Percentiles rank a stretch among this genome's conserved stretches.
Conservation (phyloP, 352 stramenopile species). For the Phytophthora brassicae region DNA sequence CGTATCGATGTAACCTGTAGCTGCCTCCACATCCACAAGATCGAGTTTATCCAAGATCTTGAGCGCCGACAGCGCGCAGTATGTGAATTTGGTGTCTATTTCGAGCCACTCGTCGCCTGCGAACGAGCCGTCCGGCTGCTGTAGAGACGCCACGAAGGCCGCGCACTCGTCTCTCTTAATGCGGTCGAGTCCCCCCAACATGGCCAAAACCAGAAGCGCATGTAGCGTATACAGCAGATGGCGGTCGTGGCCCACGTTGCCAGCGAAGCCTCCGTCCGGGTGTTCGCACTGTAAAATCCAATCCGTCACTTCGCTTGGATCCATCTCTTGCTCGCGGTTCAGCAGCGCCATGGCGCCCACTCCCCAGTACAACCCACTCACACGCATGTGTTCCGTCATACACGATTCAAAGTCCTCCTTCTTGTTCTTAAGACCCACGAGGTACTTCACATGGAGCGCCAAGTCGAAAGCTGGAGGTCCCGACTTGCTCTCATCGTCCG, state of each 20-base stretch:
- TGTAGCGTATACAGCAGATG: conserved; percentile 98
- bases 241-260: conserved; percentile 96
- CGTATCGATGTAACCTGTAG: conserved; percentile 92
- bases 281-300: conserved; percentile 96
- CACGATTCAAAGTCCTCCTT: conserved; percentile 91
- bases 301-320: conserved; percentile 86
- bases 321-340: conserved; percentile 83
- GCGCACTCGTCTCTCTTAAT: conserved; percentile 84
- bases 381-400: conserved; percentile 96
- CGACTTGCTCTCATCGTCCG: conserved; percentile 27
- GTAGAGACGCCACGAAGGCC: conserved; percentile 86
- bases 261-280: conserved; percentile 92
- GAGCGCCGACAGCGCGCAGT: conserved; percentile 96
- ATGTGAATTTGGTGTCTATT: conserved; percentile 99
- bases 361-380: conserved; percentile 99
- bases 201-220: conserved; percentile 96
- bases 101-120: conserved; percentile 96
- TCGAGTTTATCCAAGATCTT: conserved; percentile 91
- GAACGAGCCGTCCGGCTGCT: conserved; percentile 97
- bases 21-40: conserved; percentile 86
- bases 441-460: conserved; percentile 77
- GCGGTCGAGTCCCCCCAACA: conserved; percentile 86
- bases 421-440: conserved; percentile 79
- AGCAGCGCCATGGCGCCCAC: conserved; percentile 95
- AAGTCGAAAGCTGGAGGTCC: conserved; percentile 50